Percentiles rank a stretch among this genome's conserved stretches.
phyloP scores from a whole-genome alignment of 2,329 filamentous ascomycete species.

The Dothidotthia symphoricarpi region DNA sequence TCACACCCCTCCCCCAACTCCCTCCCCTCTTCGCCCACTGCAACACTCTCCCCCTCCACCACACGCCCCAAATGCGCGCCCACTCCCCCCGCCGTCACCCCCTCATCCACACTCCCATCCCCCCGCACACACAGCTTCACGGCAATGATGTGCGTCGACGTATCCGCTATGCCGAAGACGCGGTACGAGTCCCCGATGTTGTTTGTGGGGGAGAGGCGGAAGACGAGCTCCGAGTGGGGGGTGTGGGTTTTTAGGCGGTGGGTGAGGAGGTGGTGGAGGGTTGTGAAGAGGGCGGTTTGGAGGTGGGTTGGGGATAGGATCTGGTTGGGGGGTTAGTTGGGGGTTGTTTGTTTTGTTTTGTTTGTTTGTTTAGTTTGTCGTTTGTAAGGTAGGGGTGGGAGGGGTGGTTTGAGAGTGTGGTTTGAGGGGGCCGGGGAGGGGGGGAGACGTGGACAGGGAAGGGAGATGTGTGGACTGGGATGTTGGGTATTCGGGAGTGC shows the following conservation, averaged over 20 bases:
- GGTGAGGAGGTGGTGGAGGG: conserved; percentile 64
- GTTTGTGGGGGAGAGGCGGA: conserved; percentile 74
- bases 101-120: conserved; percentile 5
- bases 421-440: neutral
- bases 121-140: conserved; percentile 65
- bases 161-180: conserved; percentile 74
- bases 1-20: conserved; percentile 53
- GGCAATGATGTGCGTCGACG: conserved; percentile 70
- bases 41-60: conserved; percentile 21
- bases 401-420: neutral
- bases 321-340: conserved; percentile 41
- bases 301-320: conserved; percentile 71
- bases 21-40: conserved; percentile 16
- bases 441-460: neutral
- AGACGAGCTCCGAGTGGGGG: conserved; percentile 85
- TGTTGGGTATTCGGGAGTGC: too few relatives aligned
- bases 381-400: conserved; percentile 47
- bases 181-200: conserved; percentile 93
- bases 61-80: conserved; percentile 22
- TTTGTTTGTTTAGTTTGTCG: conserved; percentile 37
- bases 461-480: too few relatives aligned
- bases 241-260: conserved; percentile 71
- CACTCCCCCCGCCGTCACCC: conserved; percentile 28
- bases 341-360: neutral
- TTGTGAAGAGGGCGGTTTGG: conserved; percentile 72